Evolutionary conservation across 768 basidiomycete genomes (phyloP), one percentile per base, ranked within the genome.

Genomic region (Agaricus sinodeliciosus): DNA sequence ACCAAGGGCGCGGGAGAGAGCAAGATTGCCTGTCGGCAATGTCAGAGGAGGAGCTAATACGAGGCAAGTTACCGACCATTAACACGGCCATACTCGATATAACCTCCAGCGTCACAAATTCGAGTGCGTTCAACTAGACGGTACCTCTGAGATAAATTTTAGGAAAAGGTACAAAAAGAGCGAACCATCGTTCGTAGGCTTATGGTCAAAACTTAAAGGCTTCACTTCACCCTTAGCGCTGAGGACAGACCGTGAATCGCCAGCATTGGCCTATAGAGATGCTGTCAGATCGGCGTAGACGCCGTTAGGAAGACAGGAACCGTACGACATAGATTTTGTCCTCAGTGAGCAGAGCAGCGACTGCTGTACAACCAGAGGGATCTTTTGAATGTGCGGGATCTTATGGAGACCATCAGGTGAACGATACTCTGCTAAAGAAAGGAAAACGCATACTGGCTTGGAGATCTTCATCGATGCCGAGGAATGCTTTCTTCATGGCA

Each of bases 391-490:
- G 93, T 55, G 82, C 79, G 44, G 93, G 88, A 65, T 92, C 94
- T 94, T 63, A 9, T 6, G 37, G n/a, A 45, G 19, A 46, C 42
- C 28, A 44, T 48, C 15, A 58, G 48, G 58, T 46, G 60, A 59
- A 54, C 48, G 56, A 60, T 13, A 50, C 48, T 49, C 36, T 7
- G 36, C 55, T 39, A 28, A 43, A 37, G 26, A 22, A 37, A 44
- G 44, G 51, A 41, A 13, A 48, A 9, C 22, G 43, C 57, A 44
- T 28, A 68, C 80, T 62, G 59, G 94, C 94, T 81, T 42, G 85
- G 84, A 99, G 74, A 70, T 95, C 95, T 63, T 95, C 93, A 69
- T 99, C 96, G 1, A 91, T 96, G 57, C 88, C 89, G 57, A 99
- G 69, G 70, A 96, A 99, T 0, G 92, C 87, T 60, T 77, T 77